Base-by-base conservation (phyloP, 805 yeast species). In the Blastobotrys terrestris region DNA sequence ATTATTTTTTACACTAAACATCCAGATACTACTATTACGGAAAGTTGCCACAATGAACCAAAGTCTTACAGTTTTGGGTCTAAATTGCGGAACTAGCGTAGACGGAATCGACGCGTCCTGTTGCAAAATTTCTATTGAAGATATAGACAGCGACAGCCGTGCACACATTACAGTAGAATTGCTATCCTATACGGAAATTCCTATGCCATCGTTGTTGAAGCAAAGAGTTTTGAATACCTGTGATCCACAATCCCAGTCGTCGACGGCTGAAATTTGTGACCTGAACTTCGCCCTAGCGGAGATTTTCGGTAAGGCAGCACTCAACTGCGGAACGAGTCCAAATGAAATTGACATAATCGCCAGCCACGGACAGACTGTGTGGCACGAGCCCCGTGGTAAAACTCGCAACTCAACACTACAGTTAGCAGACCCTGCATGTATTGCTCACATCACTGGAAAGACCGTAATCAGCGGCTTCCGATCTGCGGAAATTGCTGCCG, bases 331-430 rank as follows among this genome's bases (percentile, higher is more conserved):
- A 26, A 6, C 35, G 35, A 26, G 11, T 5, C 5, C 35, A 26
- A 31, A 31, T 26, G 46, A 51, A 3, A 55, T 63, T 26, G 67
- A 63, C 50, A 43, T 63, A 4, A 55, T 63, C 15, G 63, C 62
- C 2, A 58, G 63, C 11, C 66, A 63, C 48, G 67, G 66, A n/a
- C 67, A 63, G 49, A 62, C 67, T 13, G 55, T 63, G 16, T 63
- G 66, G 66, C 56, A 59, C 48, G 50, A 58, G 5, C 50, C 64
- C 5, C 35, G 35, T 11, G 35, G 35, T 11, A 26, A 11, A 6
- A 26, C 5, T 11, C 35, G 11, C 35, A 26, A 26, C 11, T 26
- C 66, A 11, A 61, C 55, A 3, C 52, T 63, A 53, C 57, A 60
- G 7, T 50, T 63, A 51, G 66, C 63, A 5, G 67, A 63, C 44